phyloP scores from a whole-genome alignment of 495 filamentous ascomycete species.

The Parathielavia hyrcaniae region DNA sequence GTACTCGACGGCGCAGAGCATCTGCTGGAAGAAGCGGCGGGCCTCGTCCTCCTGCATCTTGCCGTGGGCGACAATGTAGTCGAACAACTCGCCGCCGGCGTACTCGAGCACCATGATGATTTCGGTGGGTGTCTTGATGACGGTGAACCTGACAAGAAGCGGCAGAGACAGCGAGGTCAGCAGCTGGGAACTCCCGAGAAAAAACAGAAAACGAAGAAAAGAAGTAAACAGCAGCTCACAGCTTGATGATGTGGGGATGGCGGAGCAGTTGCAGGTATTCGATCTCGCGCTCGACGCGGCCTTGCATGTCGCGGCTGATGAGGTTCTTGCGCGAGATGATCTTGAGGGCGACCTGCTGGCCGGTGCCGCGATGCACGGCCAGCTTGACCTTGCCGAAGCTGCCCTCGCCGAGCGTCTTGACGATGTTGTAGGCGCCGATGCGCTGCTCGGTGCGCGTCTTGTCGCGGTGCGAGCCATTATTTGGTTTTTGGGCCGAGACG shows the following conservation, averaged over 20 bases:
- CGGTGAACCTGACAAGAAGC: constrained; percentile 64
- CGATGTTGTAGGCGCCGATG: constrained; percentile 81
- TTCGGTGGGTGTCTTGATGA: constrained; percentile 85
- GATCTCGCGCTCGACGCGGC: constrained; percentile 93
- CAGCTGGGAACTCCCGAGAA: neutral
- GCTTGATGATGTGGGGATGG: constrained; percentile 98
- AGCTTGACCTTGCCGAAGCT: constrained; percentile 98
- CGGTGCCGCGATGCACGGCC: constrained; percentile 80
- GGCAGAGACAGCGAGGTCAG: constrained; percentile 9
- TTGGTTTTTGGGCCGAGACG: constrained; percentile 22
- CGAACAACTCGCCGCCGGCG: constrained; percentile 92
- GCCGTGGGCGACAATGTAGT: constrained; percentile 89
- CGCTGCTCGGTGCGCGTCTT: constrained; percentile 61
- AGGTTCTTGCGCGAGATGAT: constrained; percentile 94
- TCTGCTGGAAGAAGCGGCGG: constrained; percentile 96
- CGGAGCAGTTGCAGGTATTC: constrained; percentile 92
- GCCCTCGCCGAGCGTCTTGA: constrained; percentile 89
- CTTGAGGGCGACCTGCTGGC: constrained; percentile 92
- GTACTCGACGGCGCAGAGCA: constrained; percentile 98
- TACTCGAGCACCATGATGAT: constrained; percentile 99
- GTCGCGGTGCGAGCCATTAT: constrained; percentile 32
- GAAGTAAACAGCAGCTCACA: constrained; percentile 50
- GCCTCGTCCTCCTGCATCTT: constrained; percentile 84
- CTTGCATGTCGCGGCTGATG: constrained; percentile 93
- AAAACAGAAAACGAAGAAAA: neutral